Evolutionary conservation across 1,139 yeast genomes (phyloP).

Genomic region (Hyphopichia wangnamkhiaoensis): DNA sequence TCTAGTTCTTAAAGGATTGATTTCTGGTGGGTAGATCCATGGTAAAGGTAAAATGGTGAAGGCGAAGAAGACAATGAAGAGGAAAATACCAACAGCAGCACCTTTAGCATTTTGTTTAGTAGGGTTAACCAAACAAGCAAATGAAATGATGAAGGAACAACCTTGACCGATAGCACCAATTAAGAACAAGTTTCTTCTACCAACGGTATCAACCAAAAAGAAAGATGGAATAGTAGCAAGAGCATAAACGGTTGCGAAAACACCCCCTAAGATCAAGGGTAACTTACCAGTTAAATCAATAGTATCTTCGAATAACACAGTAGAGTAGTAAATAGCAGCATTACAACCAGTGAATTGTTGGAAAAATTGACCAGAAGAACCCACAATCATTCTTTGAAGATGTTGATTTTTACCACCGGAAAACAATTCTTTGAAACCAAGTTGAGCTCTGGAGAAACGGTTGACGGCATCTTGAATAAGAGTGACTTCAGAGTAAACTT

Average conservation of each 20-base stretch:
- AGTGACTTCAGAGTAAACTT: slow-evolving; percentile 43
- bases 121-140: slow-evolving; percentile 3
- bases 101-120: slow-evolving; percentile 16
- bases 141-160: slow-evolving; percentile 36
- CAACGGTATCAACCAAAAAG: slow-evolving; percentile 62
- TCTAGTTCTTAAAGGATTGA: slow-evolving; percentile 57
- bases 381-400: slow-evolving; percentile 57
- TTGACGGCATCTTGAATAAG: slow-evolving; percentile 45
- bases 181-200: slow-evolving; percentile 62
- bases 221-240: slow-evolving; percentile 64
- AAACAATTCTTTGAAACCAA: slow-evolving; percentile 50
- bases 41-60: slow-evolving; percentile 56
- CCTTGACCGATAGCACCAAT: slow-evolving; percentile 49
- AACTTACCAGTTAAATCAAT: slow-evolving; percentile 3
- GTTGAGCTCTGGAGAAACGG: slow-evolving; percentile 31
- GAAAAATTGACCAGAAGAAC: slow-evolving; percentile 55
- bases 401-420: slow-evolving; percentile 53
- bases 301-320: slow-evolving; percentile 61
- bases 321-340: slow-evolving; percentile 68
- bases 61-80: slow-evolving; percentile 53
- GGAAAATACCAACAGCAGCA: slow-evolving; percentile 43
- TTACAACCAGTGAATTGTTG: slow-evolving; percentile 67
- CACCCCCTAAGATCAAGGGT: slow-evolving; percentile 44
- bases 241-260: slow-evolving; percentile 62
- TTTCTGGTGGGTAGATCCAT: slow-evolving; percentile 61